Evolutionary conservation across 2,329 filamentous ascomycete genomes (phyloP).

Genomic region (Sclerotinia glacialis): DNA sequence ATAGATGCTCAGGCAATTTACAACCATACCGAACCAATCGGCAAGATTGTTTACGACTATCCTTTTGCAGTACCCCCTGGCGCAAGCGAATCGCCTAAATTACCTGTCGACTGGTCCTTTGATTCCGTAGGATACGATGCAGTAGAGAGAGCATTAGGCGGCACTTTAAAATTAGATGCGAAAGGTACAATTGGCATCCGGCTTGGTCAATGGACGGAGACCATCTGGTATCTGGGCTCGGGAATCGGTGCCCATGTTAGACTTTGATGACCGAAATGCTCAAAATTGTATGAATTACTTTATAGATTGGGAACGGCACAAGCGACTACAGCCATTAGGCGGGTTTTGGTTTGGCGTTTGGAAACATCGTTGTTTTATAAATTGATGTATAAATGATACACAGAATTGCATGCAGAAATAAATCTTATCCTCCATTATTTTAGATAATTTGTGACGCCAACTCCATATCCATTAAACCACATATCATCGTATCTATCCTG

Average conservation of each 20-base stretch:
- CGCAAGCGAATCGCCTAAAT: conserved; percentile 64
- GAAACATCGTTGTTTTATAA: neutral
- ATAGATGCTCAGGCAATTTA: conserved; percentile 86
- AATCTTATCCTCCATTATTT: conserved; percentile 26
- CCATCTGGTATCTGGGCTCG: conserved; percentile 65
- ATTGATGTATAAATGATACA: conserved; percentile 21
- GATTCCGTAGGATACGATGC: conserved; percentile 80
- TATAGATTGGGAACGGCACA: neutral
- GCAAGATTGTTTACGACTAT: conserved; percentile 69
- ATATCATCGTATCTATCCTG: conserved; percentile 58
- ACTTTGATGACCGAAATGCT: conserved; percentile 40
- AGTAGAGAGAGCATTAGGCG: conserved; percentile 75
- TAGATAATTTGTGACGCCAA: conserved; percentile 26
- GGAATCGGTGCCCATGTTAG: conserved; percentile 67
- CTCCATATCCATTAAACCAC: conserved; percentile 29
- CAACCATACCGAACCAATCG: conserved; percentile 74
- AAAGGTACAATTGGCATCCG: conserved; percentile 71
- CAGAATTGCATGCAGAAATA: conserved; percentile 22
- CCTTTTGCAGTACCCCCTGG: conserved; percentile 78
- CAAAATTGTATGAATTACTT: neutral
- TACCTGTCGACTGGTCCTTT: conserved; percentile 80
- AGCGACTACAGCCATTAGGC: neutral
- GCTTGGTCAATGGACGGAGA: conserved; percentile 72
- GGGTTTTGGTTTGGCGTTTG: conserved; percentile 17
- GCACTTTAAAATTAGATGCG: conserved; percentile 74